A percentile compares a stretch with the other conserved stretches of the same genome.
Conservation (phyloP, 257 asterid genomes). For the Solanum pinnatisectum region DNA sequence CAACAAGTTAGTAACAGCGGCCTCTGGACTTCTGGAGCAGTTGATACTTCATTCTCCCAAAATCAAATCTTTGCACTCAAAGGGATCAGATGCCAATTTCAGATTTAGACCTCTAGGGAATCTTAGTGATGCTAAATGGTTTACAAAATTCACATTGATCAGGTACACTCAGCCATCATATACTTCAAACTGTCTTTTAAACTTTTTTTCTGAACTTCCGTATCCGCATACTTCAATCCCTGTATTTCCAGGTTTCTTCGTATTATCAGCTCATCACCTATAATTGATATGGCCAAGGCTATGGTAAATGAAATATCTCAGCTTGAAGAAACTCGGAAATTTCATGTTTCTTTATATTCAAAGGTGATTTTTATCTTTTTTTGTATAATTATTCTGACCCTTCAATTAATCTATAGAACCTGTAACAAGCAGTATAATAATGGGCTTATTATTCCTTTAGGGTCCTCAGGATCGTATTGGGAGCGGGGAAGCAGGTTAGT, state of each 20-base stretch:
- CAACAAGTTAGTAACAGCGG: conserved; percentile 40
- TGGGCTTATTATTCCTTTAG: conserved; percentile 27
- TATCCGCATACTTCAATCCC: neutral
- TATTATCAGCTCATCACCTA: conserved; percentile 51
- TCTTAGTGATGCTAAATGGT: conserved; percentile 47
- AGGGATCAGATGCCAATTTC: conserved; percentile 50
- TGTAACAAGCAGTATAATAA: neutral
- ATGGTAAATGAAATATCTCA: conserved; percentile 71
- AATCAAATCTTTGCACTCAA: conserved; percentile 42
- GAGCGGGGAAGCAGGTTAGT: conserved; percentile 43
- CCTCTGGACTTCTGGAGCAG: conserved; percentile 72
- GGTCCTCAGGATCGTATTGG: conserved; percentile 28
- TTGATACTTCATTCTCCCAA: conserved; percentile 53
- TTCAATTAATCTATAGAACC: neutral
- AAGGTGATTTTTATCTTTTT: conserved; percentile 40
- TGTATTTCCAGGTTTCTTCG: conserved; percentile 51
- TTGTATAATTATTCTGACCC: neutral
- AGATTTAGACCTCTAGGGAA: conserved; percentile 42
- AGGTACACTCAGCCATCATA: conserved; percentile 34
- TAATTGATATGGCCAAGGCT: conserved; percentile 34
- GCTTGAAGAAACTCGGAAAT: conserved; percentile 74
- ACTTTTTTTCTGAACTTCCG: neutral
- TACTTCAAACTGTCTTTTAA: neutral
- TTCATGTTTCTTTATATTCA: conserved; percentile 65
- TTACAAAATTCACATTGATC: conserved; percentile 59